Conservation (phyloP, 2,329 filamentous ascomycete genomes). For the Beauveria pseudobassiana region DNA sequence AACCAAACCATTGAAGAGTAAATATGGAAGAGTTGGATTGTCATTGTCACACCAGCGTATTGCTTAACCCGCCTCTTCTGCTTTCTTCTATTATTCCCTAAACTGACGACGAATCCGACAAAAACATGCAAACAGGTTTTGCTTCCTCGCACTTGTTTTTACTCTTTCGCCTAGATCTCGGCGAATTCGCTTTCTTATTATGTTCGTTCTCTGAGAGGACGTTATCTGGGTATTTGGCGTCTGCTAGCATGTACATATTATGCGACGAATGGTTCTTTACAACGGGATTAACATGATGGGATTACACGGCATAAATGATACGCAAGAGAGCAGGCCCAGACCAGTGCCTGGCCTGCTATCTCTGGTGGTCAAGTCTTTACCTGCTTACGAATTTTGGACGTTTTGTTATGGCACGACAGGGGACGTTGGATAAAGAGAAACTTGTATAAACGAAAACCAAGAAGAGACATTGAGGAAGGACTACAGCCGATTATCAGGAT, state of each 20-base stretch:
- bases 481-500: neutral
- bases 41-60: neutral
- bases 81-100: slow-evolving; percentile 4
- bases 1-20: slow-evolving; percentile 29
- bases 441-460: slow-evolving; percentile 6
- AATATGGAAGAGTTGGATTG: slow-evolving; percentile 1
- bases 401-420: neutral
- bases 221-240: slow-evolving; percentile 5
- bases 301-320: slow-evolving; percentile 6
- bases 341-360: neutral
- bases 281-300: slow-evolving; percentile 6
- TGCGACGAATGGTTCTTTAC: slow-evolving; percentile 1
- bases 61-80: slow-evolving; percentile 8
- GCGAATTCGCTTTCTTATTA: neutral
- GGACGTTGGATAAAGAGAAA: slow-evolving; percentile 1
- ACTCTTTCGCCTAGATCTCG: neutral
- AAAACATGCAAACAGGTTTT: slow-evolving; percentile 9
- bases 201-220: neutral
- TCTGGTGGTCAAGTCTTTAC: neutral
- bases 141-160: neutral
- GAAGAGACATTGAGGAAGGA: neutral
- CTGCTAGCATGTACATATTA: slow-evolving; percentile 7
- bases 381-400: neutral
- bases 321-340: neutral
- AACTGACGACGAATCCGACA: neutral